Evolutionary conservation across 2,329 filamentous ascomycete species (phyloP).

Genomic region (Ambrosiella cleistominuta): DNA sequence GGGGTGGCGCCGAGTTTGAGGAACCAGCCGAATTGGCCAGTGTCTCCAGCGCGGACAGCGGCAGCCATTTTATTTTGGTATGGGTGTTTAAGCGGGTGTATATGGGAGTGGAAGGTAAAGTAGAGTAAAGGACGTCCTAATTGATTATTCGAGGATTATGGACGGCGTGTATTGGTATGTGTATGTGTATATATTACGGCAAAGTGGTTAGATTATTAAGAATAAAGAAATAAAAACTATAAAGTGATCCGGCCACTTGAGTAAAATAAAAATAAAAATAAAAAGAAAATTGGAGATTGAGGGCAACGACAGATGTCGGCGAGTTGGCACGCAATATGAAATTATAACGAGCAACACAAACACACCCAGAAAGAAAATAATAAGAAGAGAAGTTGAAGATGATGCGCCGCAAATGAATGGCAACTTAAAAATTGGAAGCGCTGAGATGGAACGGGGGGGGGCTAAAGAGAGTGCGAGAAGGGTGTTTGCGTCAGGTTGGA

Average conservation of each 20-base stretch:
- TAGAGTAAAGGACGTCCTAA: no score
- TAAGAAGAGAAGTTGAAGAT: constrained; percentile 10
- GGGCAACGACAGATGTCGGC: no score
- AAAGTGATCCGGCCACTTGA: constrained; percentile 4
- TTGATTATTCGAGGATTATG: neutral
- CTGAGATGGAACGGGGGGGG: neutral
- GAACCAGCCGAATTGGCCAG: constrained; percentile 39
- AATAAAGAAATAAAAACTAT: neutral
- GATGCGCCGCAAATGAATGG: neutral
- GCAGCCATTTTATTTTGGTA: constrained; percentile 11
- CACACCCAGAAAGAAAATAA: neutral
- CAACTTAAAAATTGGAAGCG: neutral
- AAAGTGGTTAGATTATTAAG: neutral
- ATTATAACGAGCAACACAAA: neutral
- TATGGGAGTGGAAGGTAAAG: constrained; percentile 10
- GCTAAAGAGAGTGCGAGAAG: neutral
- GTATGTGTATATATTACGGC: neutral
- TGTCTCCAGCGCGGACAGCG: constrained; percentile 9
- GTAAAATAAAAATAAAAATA: neutral
- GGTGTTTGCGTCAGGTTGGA: neutral
- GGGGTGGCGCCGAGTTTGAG: constrained; percentile 37
- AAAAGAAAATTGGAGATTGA: neutral
- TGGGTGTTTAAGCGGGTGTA: neutral
- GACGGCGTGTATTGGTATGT: neutral
- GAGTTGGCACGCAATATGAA: no score